phyloP scores from a whole-genome alignment of 805 yeast genomes.

The Kluyveromyces lactis region DNA sequence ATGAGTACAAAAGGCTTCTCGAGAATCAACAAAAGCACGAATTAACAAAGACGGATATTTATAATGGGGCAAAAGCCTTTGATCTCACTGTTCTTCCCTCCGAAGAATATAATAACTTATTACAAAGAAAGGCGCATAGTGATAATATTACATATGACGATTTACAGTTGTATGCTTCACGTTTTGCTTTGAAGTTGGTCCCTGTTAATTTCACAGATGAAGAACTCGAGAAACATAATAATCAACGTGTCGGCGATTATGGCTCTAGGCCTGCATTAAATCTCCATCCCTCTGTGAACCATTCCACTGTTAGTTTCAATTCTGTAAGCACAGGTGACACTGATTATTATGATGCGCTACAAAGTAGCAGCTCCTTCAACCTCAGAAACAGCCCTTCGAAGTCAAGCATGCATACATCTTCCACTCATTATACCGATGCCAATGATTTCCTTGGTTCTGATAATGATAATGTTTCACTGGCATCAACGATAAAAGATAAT shows the following conservation, averaged over 20 bases:
- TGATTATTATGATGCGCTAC: slow-evolving; percentile 25
- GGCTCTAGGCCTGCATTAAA: neutral
- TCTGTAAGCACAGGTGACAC: slow-evolving; percentile 21
- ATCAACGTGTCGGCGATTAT: neutral
- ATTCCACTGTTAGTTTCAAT: slow-evolving; percentile 17
- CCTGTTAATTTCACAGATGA: slow-evolving; percentile 16
- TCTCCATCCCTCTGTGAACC: slow-evolving; percentile 6
- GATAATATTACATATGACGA: slow-evolving; percentile 25
- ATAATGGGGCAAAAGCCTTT: slow-evolving; percentile 32
- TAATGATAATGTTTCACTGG: slow-evolving; percentile 5
- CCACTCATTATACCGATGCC: slow-evolving; percentile 6
- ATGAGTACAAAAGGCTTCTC: slow-evolving; percentile 27
- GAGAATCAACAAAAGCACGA: slow-evolving; percentile 25
- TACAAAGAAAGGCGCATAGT: slow-evolving; percentile 20
- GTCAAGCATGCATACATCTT: slow-evolving; percentile 1
- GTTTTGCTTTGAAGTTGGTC: slow-evolving; percentile 30
- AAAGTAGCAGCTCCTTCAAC: slow-evolving; percentile 1
- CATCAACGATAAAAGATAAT: slow-evolving; percentile 8
- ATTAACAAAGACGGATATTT: slow-evolving; percentile 28
- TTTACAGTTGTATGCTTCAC: slow-evolving; percentile 28
- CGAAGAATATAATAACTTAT: slow-evolving; percentile 35
- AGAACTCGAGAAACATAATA: neutral
- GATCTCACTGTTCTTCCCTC: slow-evolving; percentile 37
- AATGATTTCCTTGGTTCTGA: neutral
- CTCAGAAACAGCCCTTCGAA: neutral